Percentiles rank a stretch among this genome's conserved stretches.
Conservation (phyloP, 108 stramenopile genomes). For the Nitzschia sp. region DNA sequence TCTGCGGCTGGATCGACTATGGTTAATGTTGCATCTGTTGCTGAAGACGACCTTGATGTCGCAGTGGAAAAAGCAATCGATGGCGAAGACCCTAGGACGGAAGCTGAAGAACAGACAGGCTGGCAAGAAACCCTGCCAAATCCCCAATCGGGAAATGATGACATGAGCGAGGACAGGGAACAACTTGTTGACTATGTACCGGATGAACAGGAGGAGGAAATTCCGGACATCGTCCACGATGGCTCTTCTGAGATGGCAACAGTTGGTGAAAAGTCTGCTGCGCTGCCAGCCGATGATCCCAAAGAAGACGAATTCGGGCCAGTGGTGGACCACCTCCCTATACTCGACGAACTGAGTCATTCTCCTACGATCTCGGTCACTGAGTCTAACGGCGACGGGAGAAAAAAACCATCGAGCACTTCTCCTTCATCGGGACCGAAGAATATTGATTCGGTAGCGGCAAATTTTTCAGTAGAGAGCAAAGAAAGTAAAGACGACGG, state of each 20-base stretch:
- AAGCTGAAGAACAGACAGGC: slow-evolving; percentile 29
- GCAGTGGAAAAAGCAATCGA: slow-evolving; percentile 27
- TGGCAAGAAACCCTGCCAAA: slow-evolving; percentile 39
- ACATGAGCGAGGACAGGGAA: slow-evolving; percentile 17
- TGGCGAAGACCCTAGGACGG: slow-evolving; percentile 28
- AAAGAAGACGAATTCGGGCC: slow-evolving; percentile 54
- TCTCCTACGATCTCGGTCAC: neutral
- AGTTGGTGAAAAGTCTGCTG: slow-evolving; percentile 34
- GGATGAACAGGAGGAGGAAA: slow-evolving; percentile 14
- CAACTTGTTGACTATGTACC: slow-evolving; percentile 34
- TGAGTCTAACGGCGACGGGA: neutral
- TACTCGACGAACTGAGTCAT: neutral
- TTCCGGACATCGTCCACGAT: slow-evolving; percentile 21
- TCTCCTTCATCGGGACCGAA: neutral
- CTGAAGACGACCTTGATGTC: slow-evolving; percentile 40
- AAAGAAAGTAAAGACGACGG: slow-evolving; percentile 29
- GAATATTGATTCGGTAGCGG: slow-evolving; percentile 26
- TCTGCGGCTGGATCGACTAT: slow-evolving; percentile 46
- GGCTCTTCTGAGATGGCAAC: slow-evolving; percentile 47
- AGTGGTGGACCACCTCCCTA: slow-evolving; percentile 43
- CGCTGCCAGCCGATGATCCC: slow-evolving; percentile 36
- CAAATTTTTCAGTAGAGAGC: slow-evolving; percentile 17
- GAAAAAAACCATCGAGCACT: neutral
- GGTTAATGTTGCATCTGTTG: slow-evolving; percentile 42
- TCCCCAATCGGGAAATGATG: slow-evolving; percentile 49